Conservation (phyloP, 192 early-diverging fungal genomes). For the Backusella tuberculispora region DNA sequence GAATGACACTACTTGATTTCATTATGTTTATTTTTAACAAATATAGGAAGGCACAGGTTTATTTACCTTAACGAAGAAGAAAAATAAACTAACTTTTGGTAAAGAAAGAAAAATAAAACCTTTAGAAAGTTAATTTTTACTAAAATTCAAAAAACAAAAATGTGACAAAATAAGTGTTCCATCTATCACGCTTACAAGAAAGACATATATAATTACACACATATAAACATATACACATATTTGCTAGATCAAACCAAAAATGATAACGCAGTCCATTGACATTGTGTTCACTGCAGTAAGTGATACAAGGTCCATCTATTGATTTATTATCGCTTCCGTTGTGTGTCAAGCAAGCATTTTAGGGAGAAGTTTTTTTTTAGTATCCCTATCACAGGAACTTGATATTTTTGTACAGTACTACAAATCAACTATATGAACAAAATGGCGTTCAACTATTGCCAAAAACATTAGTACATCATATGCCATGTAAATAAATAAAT, state of each 20-base stretch:
- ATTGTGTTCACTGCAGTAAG: background rate
- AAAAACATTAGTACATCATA: too few species aligned
- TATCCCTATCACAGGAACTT: too few species aligned
- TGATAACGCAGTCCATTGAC: background rate
- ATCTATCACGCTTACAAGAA: background rate
- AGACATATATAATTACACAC: background rate
- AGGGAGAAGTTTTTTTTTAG: too few species aligned
- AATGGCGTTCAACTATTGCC: too few species aligned
- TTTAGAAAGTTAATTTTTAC: too few species aligned
- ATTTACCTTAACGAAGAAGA: background rate
- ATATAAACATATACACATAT: background rate
- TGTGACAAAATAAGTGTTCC: background rate
- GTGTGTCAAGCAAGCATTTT: background rate
- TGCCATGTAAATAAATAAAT: too few species aligned
- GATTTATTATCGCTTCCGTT: background rate
- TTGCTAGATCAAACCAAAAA: background rate
- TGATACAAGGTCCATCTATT: background rate
- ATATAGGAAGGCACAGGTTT: background rate
- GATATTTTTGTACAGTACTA: too few species aligned
- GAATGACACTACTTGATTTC: slow-evolving; percentile 12
- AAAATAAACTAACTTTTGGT: too few species aligned
- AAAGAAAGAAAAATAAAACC: too few species aligned
- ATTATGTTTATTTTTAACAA: slow-evolving; percentile 5
- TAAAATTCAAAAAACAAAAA: background rate
- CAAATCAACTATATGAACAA: too few species aligned